Evolutionary conservation across 2,329 filamentous ascomycete genomes (phyloP).

Genomic region (Hypoxylon rubiginosum): DNA sequence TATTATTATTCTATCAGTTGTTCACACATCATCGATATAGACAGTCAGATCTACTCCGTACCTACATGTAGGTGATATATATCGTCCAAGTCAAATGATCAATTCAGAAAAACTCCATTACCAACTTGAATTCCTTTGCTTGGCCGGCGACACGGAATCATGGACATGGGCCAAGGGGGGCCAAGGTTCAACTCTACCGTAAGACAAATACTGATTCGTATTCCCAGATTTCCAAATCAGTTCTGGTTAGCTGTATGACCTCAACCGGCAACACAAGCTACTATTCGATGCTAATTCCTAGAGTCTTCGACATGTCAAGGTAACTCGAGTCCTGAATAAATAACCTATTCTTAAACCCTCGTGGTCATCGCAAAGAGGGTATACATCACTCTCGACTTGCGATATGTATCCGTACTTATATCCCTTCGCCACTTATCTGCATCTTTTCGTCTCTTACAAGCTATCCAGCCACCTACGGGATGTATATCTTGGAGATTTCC

Average conservation of each 20-base stretch:
- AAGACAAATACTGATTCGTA: constrained; percentile 22
- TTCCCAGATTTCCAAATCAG: constrained; percentile 20
- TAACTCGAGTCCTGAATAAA: background rate
- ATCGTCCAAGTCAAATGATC: background rate
- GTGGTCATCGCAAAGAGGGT: background rate
- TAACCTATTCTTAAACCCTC: background rate
- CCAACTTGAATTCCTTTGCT: background rate
- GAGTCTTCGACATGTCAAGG: background rate
- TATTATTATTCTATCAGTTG: background rate
- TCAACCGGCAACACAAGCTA: constrained; percentile 21
- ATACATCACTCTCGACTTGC: background rate
- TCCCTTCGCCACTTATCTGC: background rate
- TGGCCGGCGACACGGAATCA: constrained; percentile 23
- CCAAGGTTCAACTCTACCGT: too few species aligned
- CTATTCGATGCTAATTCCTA: constrained; percentile 1
- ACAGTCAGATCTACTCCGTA: background rate
- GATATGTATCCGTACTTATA: background rate
- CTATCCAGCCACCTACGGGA: background rate
- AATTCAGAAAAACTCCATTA: background rate
- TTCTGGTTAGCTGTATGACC: constrained; percentile 23
- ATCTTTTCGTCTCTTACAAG: background rate
- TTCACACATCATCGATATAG: too few species aligned
- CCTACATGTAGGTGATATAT: too few species aligned
- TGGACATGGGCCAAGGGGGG: constrained; percentile 19
- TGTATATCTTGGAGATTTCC: background rate